A percentile compares a stretch with the other conserved stretches of the same genome.
Evolutionary conservation across 805 yeast species (phyloP).

Genomic region (Lipomyces yamanashiensis): DNA sequence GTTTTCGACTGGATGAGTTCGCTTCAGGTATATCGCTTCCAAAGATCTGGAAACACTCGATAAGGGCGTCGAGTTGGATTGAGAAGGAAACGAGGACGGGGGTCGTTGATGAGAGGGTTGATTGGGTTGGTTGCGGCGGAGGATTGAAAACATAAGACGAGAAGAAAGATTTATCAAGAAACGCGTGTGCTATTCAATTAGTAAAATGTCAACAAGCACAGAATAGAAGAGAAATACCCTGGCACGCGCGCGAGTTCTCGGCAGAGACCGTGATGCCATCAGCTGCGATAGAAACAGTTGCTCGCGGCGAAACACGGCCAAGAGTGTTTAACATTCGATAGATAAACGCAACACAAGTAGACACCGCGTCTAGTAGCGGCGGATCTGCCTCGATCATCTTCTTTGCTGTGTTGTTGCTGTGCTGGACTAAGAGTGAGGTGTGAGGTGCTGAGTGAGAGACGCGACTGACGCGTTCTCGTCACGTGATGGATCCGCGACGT

Average conservation of each 20-base stretch:
- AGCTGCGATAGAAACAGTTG: conserved; percentile 20
- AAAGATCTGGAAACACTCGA: conserved; percentile 35
- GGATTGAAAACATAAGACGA: conserved; percentile 23
- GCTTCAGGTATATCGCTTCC: conserved; percentile 9
- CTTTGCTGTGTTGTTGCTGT: background rate
- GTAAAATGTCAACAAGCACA: background rate
- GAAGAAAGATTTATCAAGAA: conserved; percentile 24
- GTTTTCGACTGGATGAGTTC: background rate
- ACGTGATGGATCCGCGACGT: too few species aligned
- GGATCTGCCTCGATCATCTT: background rate
- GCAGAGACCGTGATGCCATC: conserved; percentile 30
- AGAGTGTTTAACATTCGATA: conserved; percentile 28
- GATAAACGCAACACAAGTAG: conserved; percentile 31
- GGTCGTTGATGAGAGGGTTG: background rate
- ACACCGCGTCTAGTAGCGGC: conserved; percentile 31
- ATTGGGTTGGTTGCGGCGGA: conserved; percentile 2
- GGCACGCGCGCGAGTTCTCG: conserved; percentile 22
- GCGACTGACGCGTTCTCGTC: too few species aligned
- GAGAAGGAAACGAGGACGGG: conserved; percentile 8
- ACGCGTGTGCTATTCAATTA: conserved; percentile 27
- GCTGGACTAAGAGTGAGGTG: too few species aligned
- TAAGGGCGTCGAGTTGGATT: conserved; percentile 26
- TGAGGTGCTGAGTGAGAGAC: too few species aligned
- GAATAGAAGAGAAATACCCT: conserved; percentile 1
- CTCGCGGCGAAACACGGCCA: conserved; percentile 26